phyloP scores from a whole-genome alignment of 495 filamentous ascomycete genomes.

The Collariella sp. region DNA sequence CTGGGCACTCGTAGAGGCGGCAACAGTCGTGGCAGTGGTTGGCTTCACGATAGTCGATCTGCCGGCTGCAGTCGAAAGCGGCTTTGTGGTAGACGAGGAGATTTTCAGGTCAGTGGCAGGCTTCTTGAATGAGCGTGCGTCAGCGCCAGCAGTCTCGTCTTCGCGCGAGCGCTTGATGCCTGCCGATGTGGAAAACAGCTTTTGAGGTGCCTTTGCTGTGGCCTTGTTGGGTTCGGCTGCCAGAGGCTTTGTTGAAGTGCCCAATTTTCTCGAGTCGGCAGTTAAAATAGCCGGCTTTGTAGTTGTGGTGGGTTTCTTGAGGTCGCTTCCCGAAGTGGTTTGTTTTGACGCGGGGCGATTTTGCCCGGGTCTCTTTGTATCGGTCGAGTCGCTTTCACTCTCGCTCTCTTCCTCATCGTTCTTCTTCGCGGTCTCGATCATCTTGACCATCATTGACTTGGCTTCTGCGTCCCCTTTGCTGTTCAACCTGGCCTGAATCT shows the following conservation, averaged over 20 bases:
- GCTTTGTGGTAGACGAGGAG: conserved; percentile 4
- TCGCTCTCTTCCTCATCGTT: conserved; percentile 20
- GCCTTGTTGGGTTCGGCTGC: conserved; percentile 5
- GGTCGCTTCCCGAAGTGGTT: conserved; percentile 2
- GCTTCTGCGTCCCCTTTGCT: conserved; percentile 59
- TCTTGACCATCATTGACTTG: conserved; percentile 35
- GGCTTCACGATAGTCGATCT: conserved; percentile 29
- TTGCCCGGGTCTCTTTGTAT: conserved; percentile 15
- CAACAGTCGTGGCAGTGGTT: conserved; percentile 20
- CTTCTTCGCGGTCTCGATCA: conserved; percentile 32
- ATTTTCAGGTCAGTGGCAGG: conserved; percentile 23
- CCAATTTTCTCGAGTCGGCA: conserved; percentile 4
- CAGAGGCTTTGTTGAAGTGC: conserved; percentile 1
- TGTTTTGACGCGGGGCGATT: conserved; percentile 2
- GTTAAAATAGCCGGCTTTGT: conserved; percentile 4
- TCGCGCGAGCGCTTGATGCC: conserved; percentile 29
- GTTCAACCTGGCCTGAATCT: conserved; percentile 51
- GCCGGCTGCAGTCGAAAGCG: conserved; percentile 11
- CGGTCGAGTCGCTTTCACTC: conserved; percentile 10
- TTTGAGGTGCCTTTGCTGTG: conserved; percentile 1
- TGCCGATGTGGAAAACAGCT: not conserved
- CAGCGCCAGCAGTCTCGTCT: conserved; percentile 27
- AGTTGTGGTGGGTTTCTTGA: conserved; percentile 4
- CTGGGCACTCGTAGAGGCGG: conserved; percentile 6
- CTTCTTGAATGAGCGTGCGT: conserved; percentile 34